Conservation (phyloP, 331 rosid genomes). For the Cucumis variabilis region DNA sequence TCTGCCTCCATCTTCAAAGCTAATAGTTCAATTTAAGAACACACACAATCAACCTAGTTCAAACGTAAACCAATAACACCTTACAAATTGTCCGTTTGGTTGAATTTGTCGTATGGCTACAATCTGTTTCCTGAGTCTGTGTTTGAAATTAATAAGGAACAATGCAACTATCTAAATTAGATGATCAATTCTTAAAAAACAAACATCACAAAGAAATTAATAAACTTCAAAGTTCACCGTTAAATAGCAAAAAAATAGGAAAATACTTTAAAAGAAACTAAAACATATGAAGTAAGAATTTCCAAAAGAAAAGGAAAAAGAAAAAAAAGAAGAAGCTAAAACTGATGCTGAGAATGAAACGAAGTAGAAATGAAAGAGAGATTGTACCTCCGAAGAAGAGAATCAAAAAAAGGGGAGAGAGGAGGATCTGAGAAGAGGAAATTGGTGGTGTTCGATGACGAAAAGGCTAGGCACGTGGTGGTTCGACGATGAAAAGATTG, state of each 20-base stretch:
- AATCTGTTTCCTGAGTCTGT: too few species aligned
- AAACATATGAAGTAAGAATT: background rate
- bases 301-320: background rate
- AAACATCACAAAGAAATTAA: background rate
- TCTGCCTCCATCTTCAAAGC: slow-evolving; percentile 16
- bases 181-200: background rate
- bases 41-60: slow-evolving; percentile 2
- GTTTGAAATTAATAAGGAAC: background rate
- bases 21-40: background rate
- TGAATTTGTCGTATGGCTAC: background rate
- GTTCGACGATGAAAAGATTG: too few species aligned
- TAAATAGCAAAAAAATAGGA: background rate
- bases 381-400: too few species aligned
- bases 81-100: background rate
- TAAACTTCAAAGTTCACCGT: background rate
- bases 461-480: too few species aligned
- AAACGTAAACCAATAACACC: background rate
- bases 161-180: background rate
- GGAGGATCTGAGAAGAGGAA: too few species aligned
- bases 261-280: background rate
- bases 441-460: too few species aligned
- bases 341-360: too few species aligned
- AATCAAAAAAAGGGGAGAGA: too few species aligned
- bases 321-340: too few species aligned
- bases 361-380: too few species aligned